These are phyloP conservation scores for Colletotrichum gloeosporioides DNA, from an alignment of 2,329 filamentous ascomycete genomes.

Conservation along the genomic window DNA sequence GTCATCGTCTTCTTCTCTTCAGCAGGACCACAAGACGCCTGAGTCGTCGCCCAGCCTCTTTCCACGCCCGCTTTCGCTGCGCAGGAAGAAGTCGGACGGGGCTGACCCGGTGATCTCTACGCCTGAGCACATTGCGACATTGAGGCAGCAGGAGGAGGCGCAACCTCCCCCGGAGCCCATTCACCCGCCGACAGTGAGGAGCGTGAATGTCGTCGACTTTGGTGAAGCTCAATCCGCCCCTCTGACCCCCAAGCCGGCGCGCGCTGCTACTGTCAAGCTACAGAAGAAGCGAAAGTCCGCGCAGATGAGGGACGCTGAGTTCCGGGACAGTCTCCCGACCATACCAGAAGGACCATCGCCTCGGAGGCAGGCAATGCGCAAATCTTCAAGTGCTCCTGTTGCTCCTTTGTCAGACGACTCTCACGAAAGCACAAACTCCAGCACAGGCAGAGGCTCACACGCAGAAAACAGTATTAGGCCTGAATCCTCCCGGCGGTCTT, in stretches of 20 bases:
- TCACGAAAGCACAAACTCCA: slow-evolving; percentile 22
- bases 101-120: slow-evolving; percentile 31
- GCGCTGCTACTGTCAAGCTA: slow-evolving; percentile 53
- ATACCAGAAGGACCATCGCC: slow-evolving; percentile 58
- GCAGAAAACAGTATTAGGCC: slow-evolving; percentile 43
- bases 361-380: slow-evolving; percentile 43
- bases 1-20: slow-evolving; percentile 18
- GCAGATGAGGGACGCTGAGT: slow-evolving; percentile 33
- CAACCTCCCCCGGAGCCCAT: not conserved
- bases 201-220: not conserved
- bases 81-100: slow-evolving; percentile 14
- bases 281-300: slow-evolving; percentile 44
- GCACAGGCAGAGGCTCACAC: slow-evolving; percentile 50
- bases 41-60: slow-evolving; percentile 23
- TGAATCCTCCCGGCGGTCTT: slow-evolving; percentile 49
- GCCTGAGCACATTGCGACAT: slow-evolving; percentile 38
- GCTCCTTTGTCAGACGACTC: slow-evolving; percentile 18
- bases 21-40: slow-evolving; percentile 19
- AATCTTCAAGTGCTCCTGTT: slow-evolving; percentile 32
- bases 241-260: not conserved
- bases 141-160: slow-evolving; percentile 43
- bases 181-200: not conserved
- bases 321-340: slow-evolving; percentile 48
- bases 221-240: slow-evolving; percentile 25
- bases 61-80: slow-evolving; percentile 27